Percentiles rank a stretch among this genome's conserved stretches.
Conservation (phyloP, 306 rosid species). For the Quercus agrifolia region DNA sequence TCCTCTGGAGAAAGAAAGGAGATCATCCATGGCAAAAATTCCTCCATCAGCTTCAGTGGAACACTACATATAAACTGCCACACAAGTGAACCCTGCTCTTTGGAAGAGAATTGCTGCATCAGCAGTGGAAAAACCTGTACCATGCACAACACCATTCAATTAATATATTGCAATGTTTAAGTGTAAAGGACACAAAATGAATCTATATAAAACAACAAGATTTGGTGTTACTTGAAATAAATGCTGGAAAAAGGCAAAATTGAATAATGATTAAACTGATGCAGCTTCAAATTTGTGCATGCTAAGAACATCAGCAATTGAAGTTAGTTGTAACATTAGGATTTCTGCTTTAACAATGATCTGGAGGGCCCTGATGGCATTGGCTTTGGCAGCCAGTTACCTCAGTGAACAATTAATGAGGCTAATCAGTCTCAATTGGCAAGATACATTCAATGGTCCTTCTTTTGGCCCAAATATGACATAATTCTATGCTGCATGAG, state of each 20-base stretch:
- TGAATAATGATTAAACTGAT: background rate
- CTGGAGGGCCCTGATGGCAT: background rate
- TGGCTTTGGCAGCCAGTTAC: background rate
- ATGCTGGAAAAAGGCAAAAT: background rate
- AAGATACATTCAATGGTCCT: background rate
- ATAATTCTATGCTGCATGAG: background rate
- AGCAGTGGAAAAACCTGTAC: constrained; percentile 81
- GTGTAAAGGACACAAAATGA: background rate
- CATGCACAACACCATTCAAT: background rate
- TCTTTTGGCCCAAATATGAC: background rate
- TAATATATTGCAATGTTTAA: background rate
- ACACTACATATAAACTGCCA: constrained; percentile 89
- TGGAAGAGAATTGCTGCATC: constrained; percentile 53
- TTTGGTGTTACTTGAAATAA: background rate
- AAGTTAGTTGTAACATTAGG: background rate
- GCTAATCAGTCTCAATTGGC: background rate
- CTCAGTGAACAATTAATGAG: background rate
- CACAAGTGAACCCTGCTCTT: constrained; percentile 79
- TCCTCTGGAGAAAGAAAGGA: constrained; percentile 67
- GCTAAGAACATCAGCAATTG: background rate
- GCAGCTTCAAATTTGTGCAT: background rate
- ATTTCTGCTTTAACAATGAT: background rate
- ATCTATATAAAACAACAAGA: background rate
- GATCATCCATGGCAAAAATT: constrained; percentile 54
- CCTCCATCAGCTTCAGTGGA: constrained; percentile 71